phyloP scores from a whole-genome alignment of 73 alveolate genomes.

The Paramecium pentaurelia region DNA sequence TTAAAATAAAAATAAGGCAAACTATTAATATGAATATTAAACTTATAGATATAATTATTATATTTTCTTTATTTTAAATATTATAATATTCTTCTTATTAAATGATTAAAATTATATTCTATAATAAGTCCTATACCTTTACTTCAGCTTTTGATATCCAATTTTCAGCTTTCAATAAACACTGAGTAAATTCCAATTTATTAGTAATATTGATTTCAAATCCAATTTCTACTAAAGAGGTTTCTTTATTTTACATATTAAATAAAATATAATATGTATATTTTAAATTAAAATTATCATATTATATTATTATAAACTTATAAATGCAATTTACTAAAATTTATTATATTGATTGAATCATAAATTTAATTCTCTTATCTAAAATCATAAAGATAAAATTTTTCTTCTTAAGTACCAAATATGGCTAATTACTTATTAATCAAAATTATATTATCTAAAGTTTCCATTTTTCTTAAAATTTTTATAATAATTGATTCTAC shows the following conservation, averaged over 20 bases:
- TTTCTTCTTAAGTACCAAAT: too few species aligned
- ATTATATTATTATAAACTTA: background rate
- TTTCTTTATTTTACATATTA: background rate
- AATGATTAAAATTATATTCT: too few species aligned
- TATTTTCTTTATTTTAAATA: background rate
- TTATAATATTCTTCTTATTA: background rate
- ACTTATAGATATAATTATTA: background rate
- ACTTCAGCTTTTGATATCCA: background rate
- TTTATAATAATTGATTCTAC: background rate
- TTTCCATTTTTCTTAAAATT: background rate
- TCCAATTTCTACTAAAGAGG: background rate
- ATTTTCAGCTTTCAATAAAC: background rate
- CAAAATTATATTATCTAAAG: background rate
- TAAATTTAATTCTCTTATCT: background rate
- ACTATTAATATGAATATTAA: background rate
- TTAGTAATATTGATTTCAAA: background rate
- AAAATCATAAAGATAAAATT: too few species aligned
- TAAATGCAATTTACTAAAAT: too few species aligned
- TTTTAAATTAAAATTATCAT: background rate
- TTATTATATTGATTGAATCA: background rate
- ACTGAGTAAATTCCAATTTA: background rate
- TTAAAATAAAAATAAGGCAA: background rate
- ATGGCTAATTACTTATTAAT: background rate
- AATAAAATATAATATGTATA: background rate
- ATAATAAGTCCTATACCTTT: too few species aligned